Conservation (phyloP, 208 protist species). For the Histomonas meleagridis region DNA sequence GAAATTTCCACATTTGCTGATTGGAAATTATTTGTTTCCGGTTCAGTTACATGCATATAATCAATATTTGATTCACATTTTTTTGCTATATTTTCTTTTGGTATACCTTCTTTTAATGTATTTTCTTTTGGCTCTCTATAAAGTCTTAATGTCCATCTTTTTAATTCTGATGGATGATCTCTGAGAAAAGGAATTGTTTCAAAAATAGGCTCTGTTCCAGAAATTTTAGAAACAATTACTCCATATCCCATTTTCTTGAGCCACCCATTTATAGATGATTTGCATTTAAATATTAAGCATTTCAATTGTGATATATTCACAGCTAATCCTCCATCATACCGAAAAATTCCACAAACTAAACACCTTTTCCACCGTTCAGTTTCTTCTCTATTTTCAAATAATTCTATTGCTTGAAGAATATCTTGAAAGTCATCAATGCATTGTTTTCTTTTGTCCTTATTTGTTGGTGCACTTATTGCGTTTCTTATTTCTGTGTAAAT, state of each 20-base stretch:
- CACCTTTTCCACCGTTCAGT: background rate
- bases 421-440: constrained; percentile 5
- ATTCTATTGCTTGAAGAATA: background rate
- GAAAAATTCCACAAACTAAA: constrained; percentile 1
- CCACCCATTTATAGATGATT: constrained; percentile 27
- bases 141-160: constrained; percentile 10
- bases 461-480: background rate
- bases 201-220: background rate
- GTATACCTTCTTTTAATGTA: too few species aligned
- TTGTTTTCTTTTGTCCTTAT: background rate
- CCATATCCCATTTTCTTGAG: background rate
- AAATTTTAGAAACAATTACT: background rate
- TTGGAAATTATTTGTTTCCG: too few species aligned
- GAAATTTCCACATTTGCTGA: too few species aligned
- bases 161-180: background rate
- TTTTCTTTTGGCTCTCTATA: background rate
- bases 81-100: too few species aligned
- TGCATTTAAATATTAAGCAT: background rate
- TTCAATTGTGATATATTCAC: background rate
- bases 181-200: background rate
- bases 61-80: too few species aligned
- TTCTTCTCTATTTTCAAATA: background rate
- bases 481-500: background rate
- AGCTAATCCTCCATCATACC: background rate
- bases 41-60: too few species aligned